Evolutionary conservation across 2,329 filamentous ascomycete genomes (phyloP).

Genomic region (Fusarium sp.): DNA sequence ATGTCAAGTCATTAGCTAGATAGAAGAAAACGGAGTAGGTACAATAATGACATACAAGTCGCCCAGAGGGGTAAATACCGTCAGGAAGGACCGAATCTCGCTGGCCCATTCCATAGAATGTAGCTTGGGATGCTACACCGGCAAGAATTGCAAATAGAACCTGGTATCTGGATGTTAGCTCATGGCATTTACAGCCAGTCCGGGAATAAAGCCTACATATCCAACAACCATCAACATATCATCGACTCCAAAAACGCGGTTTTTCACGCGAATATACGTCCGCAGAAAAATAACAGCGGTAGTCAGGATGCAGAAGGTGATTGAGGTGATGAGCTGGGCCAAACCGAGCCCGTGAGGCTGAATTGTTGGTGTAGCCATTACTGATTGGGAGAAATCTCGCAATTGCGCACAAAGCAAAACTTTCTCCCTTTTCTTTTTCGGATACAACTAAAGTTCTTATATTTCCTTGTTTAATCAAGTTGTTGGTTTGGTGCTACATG

Average conservation of each 20-base stretch:
- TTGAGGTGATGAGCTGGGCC: not conserved
- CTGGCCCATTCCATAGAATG: not conserved
- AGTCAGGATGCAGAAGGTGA: not conserved
- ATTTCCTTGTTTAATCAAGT: not conserved
- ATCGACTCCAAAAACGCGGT: not conserved
- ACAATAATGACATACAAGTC: not conserved
- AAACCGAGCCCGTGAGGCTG: not conserved
- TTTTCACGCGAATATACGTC: not conserved
- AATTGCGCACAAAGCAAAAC: not conserved
- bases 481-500: not conserved
- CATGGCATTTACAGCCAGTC: fast-evolving
- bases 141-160: not conserved
- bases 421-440: not conserved
- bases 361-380: not conserved
- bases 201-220: not conserved
- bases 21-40: fast-evolving
- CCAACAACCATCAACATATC: not conserved
- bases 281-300: not conserved
- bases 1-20: fast-evolving
- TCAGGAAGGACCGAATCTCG: not conserved
- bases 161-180: not conserved
- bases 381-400: not conserved
- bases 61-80: not conserved
- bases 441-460: not conserved
- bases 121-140: not conserved